Percentiles rank a stretch among this genome's conserved stretches.
Conservation (phyloP, 2,329 filamentous ascomycete species). For the Penicillium sp. region DNA sequence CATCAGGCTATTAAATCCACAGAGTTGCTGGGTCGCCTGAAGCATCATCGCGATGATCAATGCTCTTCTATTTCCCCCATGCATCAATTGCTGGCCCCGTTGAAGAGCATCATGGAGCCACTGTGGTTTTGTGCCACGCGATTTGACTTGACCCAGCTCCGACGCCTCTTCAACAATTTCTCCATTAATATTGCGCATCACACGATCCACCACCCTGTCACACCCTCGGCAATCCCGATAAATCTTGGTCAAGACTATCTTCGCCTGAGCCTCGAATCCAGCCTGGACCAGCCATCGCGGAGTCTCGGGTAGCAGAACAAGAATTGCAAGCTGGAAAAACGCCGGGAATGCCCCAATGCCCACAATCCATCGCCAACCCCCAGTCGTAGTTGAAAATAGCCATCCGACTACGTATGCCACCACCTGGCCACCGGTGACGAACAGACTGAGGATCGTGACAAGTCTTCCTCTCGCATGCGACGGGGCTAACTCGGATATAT, state of each 20-base stretch:
- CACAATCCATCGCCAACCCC: slow-evolving; percentile 89
- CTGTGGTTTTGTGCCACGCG: slow-evolving; percentile 13
- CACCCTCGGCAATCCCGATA: slow-evolving; percentile 53
- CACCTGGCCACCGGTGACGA: slow-evolving; percentile 85
- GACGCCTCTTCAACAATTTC: slow-evolving; percentile 72
- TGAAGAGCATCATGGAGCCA: slow-evolving; percentile 31
- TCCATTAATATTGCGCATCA: slow-evolving; percentile 68
- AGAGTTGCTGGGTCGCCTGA: slow-evolving; percentile 84
- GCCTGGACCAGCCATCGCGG: slow-evolving; percentile 81
- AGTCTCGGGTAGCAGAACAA: slow-evolving; percentile 79
- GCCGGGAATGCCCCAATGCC: slow-evolving; percentile 80
- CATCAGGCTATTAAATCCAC: slow-evolving; percentile 89
- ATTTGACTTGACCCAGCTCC: slow-evolving; percentile 30
- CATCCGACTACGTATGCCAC: slow-evolving; percentile 84
- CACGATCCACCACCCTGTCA: slow-evolving; percentile 53
- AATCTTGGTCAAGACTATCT: slow-evolving; percentile 63
- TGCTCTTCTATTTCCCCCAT: slow-evolving; percentile 61
- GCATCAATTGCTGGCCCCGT: slow-evolving; percentile 34
- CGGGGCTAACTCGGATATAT: slow-evolving; percentile 83
- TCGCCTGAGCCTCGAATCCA: slow-evolving; percentile 62
- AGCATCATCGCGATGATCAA: slow-evolving; percentile 81
- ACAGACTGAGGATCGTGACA: slow-evolving; percentile 77
- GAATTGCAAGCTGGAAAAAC: slow-evolving; percentile 64
- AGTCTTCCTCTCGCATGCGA: slow-evolving; percentile 72
- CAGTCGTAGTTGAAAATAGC: slow-evolving; percentile 60